Conservation (phyloP, 2,329 filamentous ascomycete genomes). For the Fusarium equiseti region DNA sequence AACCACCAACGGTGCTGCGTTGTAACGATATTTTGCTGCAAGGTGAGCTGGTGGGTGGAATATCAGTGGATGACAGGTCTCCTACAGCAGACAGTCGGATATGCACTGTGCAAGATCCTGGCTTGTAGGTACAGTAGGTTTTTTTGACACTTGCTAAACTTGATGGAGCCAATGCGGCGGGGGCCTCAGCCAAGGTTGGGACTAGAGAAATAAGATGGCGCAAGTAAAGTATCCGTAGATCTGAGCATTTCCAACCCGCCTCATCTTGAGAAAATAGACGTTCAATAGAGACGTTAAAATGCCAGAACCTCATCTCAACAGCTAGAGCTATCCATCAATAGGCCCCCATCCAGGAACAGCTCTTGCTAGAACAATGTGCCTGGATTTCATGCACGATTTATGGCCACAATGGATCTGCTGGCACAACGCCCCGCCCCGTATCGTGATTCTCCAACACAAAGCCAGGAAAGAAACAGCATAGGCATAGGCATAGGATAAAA, state of each 20-base stretch:
- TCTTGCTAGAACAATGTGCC: constrained; percentile 39
- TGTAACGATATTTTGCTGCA: constrained; percentile 47
- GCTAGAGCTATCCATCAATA: background rate
- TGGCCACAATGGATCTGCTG: constrained; percentile 47
- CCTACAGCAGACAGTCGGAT: constrained; percentile 31
- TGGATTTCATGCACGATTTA: constrained; percentile 41
- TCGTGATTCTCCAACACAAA: constrained; percentile 41
- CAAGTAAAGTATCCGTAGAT: constrained; percentile 22
- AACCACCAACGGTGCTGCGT: constrained; percentile 30
- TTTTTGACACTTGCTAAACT: constrained; percentile 20
- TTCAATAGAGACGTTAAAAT: background rate
- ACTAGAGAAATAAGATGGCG: constrained; percentile 41
- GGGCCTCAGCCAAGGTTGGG: constrained; percentile 39
- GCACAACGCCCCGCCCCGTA: constrained; percentile 43
- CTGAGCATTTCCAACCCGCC: constrained; percentile 19
- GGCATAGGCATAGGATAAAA: constrained; percentile 9
- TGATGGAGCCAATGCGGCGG: constrained; percentile 27
- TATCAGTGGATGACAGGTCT: constrained; percentile 28
- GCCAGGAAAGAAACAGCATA: constrained; percentile 32
- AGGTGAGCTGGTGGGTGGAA: constrained; percentile 46
- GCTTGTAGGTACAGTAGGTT: constrained; percentile 9
- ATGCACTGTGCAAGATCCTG: constrained; percentile 34
- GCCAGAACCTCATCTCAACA: constrained; percentile 5
- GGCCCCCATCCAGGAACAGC: constrained; percentile 30
- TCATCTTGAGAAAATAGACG: constrained; percentile 2